Evolutionary conservation across 2,329 filamentous ascomycete species (phyloP), one percentile per base, ranked within the genome.

Genomic region (Fusarium virguliforme): DNA sequence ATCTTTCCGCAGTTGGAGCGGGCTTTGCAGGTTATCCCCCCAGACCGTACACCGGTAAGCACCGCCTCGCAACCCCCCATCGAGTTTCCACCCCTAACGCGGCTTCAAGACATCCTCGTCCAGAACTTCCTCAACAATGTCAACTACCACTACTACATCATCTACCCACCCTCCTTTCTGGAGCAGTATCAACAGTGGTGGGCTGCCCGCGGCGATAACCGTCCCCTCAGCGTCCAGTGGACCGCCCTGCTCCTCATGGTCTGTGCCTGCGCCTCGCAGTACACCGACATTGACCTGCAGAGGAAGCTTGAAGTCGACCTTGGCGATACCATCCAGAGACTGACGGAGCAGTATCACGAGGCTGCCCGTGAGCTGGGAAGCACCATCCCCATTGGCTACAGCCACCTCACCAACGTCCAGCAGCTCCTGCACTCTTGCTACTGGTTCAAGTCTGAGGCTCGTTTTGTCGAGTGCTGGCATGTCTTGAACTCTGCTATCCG

Each of bases 111-210:
- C 62, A 72, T 70, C 9, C 73, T 83, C 7, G 76, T 83, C 9
- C 78, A 83, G 40, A 81, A 81, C 68, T 83, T 82, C 58, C 70
- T 83, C 13, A 74, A 76, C 54, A 75, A 77, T 41, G 80, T 79
- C 66, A 83, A 83, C 64, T 82, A 75, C 55, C 80, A 82, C 64
- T 80, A 81, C 74, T 82, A 82, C 63, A 79, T 82, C 54, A 69
- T 82, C 32, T 81, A 83, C 59, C 79, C 81, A 0, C 67, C 76
- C 0, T 72, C 74, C 6, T 82, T 83, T 37, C 37, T 81, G 12
- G 76, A 79, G 37, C 79, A 82, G 26, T 82, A 83, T 46, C 71
- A 77, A 35, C 62, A 70, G 13, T 83, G 81, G 81, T 83, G 81
- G 79, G 57, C 64, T 15, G 65, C 71, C 24, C 75, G 79, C 35